Base-by-base conservation (phyloP, 2,329 filamentous ascomycete species). In the Nigrograna mackinnonii region DNA sequence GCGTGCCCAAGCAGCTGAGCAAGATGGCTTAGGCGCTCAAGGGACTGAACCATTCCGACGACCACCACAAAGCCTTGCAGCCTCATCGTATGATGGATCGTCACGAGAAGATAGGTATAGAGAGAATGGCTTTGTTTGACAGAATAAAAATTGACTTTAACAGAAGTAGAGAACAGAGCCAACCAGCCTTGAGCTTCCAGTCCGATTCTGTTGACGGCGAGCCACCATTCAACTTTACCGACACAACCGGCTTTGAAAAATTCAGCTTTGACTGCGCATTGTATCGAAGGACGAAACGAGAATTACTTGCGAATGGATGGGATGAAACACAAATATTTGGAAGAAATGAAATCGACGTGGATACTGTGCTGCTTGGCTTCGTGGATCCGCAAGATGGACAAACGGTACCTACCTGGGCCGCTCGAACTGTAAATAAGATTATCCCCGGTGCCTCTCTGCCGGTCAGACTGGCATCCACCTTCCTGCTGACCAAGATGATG, bases 251-350 rank as follows among this genome's bases (percentile, higher is more conserved):
- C 54, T 18, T 46, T n/a, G 41, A 43, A 32, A 67, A 66, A 28
- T 66, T 67, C 39, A 57, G 60, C 9, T 64, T 64, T 36, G 64
- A 67, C 39, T 66, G 60, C 39, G 54, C 55, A 5, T 64, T 62
- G 28, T 67, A 63, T 19, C 52, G 58, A 32, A 54, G 59, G 30
- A 58, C 52, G 9, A 66, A 66, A 43, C 45, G 57, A 41, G 62
- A 66, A 30, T 54, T 66, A 36, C 49, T 67, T 6, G 51, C 53
- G 31, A 64, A 56, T 19, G 63, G 62, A 20, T 67, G 60, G 60
- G 57, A 54, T 26, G 54, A 64, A 37, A 40, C 34, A 19, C 60
- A 66, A 34, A 53, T 67, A 35, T 67, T 66, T 39, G 64, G 64
- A 13, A 48, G 60, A 20, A 54, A 54, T 18, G 64, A 66, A 18